phyloP scores from a whole-genome alignment of 177 flowering plant species.

The Vitis hybrid region DNA sequence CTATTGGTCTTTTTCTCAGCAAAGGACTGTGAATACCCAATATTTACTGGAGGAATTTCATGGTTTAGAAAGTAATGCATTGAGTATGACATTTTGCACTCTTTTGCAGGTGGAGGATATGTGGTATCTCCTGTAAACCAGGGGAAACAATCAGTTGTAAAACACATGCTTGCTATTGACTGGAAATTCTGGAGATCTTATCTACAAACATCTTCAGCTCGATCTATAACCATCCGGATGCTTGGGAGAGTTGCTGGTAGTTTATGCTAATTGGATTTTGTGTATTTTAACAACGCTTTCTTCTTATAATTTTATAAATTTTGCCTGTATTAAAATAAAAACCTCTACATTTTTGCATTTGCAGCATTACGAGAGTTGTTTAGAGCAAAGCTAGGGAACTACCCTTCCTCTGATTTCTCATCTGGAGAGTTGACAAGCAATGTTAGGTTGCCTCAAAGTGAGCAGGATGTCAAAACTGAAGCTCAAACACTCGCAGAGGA shows the following conservation, averaged over 20 bases:
- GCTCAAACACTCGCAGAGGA: constrained; percentile 17
- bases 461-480: constrained; percentile 33
- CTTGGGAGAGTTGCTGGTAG: constrained; percentile 82
- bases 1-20: not conserved
- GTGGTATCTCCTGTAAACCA: constrained; percentile 43
- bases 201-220: constrained; percentile 44
- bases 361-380: constrained; percentile 83
- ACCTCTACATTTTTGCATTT: constrained; percentile 11
- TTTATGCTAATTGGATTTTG: no score
- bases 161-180: constrained; percentile 93
- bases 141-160: constrained; percentile 69
- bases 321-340: not conserved
- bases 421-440: constrained; percentile 53
- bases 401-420: constrained; percentile 38
- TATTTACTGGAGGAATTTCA: not conserved
- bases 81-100: constrained; percentile 2
- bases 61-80: not conserved
- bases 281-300: not conserved
- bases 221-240: constrained; percentile 75
- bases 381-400: constrained; percentile 55
- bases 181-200: constrained; percentile 89
- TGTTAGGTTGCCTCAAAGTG: constrained; percentile 31
- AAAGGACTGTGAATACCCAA: not conserved
- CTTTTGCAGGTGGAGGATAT: constrained; percentile 44
- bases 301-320: not conserved